A percentile compares a stretch with the other conserved stretches of the same genome.
Conservation (phyloP, 306 rosid species). For the Calophaca sinica region DNA sequence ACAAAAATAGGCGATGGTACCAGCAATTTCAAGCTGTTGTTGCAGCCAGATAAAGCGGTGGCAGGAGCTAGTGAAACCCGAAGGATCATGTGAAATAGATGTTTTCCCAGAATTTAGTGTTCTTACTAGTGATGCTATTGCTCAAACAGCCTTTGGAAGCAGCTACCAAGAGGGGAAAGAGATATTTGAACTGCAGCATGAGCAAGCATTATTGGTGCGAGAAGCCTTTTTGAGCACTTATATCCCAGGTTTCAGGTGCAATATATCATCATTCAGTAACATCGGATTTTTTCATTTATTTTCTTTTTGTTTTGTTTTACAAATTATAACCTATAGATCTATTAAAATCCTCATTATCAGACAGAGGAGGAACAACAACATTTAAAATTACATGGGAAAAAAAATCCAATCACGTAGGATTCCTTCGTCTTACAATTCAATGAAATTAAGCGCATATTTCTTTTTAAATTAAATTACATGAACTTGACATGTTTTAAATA, state of each 20-base stretch:
- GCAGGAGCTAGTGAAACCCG: conserved; percentile 31
- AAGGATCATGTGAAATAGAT: conserved; percentile 55
- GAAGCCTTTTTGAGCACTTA: conserved; percentile 51
- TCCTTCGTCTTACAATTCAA: too few species aligned
- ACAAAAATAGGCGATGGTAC: conserved; percentile 47
- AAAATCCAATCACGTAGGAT: too few species aligned
- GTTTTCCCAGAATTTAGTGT: conserved; percentile 46
- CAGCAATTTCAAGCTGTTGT: conserved; percentile 54
- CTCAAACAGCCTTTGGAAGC: conserved; percentile 55
- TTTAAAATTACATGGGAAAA: too few species aligned
- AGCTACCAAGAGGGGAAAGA: conserved; percentile 57
- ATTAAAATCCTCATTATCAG: too few species aligned
- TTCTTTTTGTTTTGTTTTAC: background rate
- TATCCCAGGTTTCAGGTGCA: conserved; percentile 60
- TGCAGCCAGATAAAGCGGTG: conserved; percentile 46
- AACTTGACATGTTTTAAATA: too few species aligned
- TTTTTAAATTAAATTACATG: too few species aligned
- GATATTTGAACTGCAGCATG: conserved; percentile 56
- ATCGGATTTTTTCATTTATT: background rate
- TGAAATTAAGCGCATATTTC: too few species aligned
- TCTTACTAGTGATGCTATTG: conserved; percentile 48
- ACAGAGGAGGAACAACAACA: too few species aligned
- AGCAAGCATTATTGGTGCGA: conserved; percentile 44
- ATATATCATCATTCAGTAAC: background rate
- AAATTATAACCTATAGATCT: too few species aligned